phyloP scores from a whole-genome alignment of 352 stramenopile genomes.

The Phytophthora brassicae region DNA sequence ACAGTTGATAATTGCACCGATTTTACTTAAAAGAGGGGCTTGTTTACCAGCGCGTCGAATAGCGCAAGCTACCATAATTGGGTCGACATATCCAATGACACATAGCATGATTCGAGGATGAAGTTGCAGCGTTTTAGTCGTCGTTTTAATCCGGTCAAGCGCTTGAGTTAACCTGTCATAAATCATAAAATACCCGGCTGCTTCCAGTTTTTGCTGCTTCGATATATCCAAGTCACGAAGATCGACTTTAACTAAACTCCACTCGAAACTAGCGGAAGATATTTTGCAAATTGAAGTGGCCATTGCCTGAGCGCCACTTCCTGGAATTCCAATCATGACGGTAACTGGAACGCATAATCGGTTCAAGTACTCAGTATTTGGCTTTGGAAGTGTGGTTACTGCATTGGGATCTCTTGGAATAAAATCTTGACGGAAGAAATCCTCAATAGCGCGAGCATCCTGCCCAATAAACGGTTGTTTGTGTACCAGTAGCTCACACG shows the following conservation, averaged over 20 bases:
- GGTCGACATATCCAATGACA: constrained; percentile 60
- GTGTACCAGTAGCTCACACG: constrained; percentile 25
- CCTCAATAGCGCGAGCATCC: constrained; percentile 23
- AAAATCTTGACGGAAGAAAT: constrained; percentile 57
- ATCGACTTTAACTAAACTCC: constrained; percentile 44
- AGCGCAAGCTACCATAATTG: constrained; percentile 44
- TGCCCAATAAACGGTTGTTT: constrained; percentile 23
- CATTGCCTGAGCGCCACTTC: constrained; percentile 47
- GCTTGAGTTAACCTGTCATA: constrained; percentile 21
- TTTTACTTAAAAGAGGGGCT: constrained; percentile 33
- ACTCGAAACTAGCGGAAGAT: constrained; percentile 45
- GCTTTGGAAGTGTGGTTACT: constrained; percentile 41
- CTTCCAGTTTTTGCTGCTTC: constrained; percentile 36
- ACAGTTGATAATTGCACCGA: constrained; percentile 53
- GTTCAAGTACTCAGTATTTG: constrained; percentile 24
- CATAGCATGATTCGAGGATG: constrained; percentile 53
- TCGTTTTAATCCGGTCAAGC: constrained; percentile 21
- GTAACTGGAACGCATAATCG: constrained; percentile 57
- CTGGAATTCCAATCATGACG: constrained; percentile 63
- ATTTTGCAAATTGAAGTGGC: constrained; percentile 48
- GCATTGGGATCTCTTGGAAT: constrained; percentile 57
- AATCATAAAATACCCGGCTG: constrained; percentile 26
- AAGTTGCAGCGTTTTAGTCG: constrained; percentile 18
- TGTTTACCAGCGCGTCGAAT: constrained; percentile 33
- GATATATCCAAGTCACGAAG: constrained; percentile 24